Evolutionary conservation across 768 basidiomycete genomes (phyloP).

Genomic region (Phylloporus arenicola): DNA sequence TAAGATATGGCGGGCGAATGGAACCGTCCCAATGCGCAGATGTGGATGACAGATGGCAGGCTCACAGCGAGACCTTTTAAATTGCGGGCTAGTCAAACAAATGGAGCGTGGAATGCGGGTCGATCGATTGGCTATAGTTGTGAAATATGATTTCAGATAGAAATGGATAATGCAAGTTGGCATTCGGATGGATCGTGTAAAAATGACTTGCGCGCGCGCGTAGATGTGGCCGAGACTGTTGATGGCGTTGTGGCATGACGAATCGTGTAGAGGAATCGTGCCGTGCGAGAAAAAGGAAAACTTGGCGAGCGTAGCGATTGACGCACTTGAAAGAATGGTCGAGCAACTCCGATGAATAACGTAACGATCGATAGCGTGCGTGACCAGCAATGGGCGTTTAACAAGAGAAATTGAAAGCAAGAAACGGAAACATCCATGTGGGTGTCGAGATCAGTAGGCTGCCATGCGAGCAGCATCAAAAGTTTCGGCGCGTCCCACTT

Average conservation of each 20-base stretch:
- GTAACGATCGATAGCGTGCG: conserved; percentile 4
- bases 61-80: conserved; percentile 7
- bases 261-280: conserved; percentile 12
- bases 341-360: conserved; percentile 3
- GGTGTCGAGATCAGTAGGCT: conserved; percentile 33
- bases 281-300: conserved; percentile 9
- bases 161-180: conserved; percentile 14
- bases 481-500: conserved; percentile 61
- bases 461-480: conserved; percentile 59
- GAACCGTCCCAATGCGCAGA: conserved; percentile 27
- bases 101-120: conserved; percentile 27
- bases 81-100: conserved; percentile 27
- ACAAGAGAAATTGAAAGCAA: conserved; percentile 7
- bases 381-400: conserved; percentile 4
- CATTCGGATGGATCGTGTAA: conserved; percentile 5
- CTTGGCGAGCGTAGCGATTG: conserved; percentile 12
- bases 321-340: conserved; percentile 5
- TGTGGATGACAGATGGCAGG: conserved; percentile 23
- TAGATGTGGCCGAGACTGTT: conserved; percentile 10
- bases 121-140: conserved; percentile 18
- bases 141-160: conserved; percentile 17
- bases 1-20: conserved; percentile 16
- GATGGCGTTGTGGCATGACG: conserved; percentile 13
- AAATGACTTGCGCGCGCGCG: conserved; percentile 1
- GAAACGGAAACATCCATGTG: neutral